These are phyloP conservation scores for Bacterosira constricta DNA, from an alignment of 108 stramenopile genomes.

Conservation along the genomic window DNA sequence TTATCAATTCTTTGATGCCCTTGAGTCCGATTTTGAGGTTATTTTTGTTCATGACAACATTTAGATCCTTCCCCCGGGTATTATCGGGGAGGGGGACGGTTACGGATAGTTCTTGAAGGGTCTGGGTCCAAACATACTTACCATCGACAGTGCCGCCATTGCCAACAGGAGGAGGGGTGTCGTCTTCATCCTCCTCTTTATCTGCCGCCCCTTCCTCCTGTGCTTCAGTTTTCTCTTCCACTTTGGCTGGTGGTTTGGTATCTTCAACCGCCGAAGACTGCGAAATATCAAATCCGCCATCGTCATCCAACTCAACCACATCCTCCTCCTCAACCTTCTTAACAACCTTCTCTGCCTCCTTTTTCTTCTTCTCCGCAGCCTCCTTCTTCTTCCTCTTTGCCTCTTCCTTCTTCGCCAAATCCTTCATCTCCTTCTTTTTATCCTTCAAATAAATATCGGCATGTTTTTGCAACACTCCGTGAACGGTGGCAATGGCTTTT, in stretches of 20 bases:
- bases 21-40: slow-evolving; percentile 85
- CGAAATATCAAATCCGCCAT: background rate
- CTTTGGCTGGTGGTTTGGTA: background rate
- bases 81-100: slow-evolving; percentile 85
- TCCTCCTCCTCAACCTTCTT: slow-evolving; percentile 7
- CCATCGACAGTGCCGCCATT: slow-evolving; percentile 93
- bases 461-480: slow-evolving; percentile 79
- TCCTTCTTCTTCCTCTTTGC: slow-evolving; percentile 16
- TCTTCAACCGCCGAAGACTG: slow-evolving; percentile 1
- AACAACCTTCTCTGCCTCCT: slow-evolving; percentile 9
- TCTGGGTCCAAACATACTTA: slow-evolving; percentile 98
- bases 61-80: slow-evolving; percentile 89
- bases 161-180: slow-evolving; percentile 86
- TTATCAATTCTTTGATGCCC: slow-evolving; percentile 50
- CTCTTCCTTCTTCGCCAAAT: slow-evolving; percentile 41
- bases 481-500: slow-evolving; percentile 72
- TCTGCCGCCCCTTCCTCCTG: slow-evolving; percentile 2
- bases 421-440: slow-evolving; percentile 37
- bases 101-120: slow-evolving; percentile 90
- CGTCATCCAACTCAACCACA: background rate
- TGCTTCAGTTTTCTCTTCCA: background rate
- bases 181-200: slow-evolving; percentile 57
- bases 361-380: slow-evolving; percentile 3
- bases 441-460: slow-evolving; percentile 60
- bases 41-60: slow-evolving; percentile 80